These are phyloP conservation scores for Calocera cornea DNA, from an alignment of 768 basidiomycete species.

Conservation along the genomic window DNA sequence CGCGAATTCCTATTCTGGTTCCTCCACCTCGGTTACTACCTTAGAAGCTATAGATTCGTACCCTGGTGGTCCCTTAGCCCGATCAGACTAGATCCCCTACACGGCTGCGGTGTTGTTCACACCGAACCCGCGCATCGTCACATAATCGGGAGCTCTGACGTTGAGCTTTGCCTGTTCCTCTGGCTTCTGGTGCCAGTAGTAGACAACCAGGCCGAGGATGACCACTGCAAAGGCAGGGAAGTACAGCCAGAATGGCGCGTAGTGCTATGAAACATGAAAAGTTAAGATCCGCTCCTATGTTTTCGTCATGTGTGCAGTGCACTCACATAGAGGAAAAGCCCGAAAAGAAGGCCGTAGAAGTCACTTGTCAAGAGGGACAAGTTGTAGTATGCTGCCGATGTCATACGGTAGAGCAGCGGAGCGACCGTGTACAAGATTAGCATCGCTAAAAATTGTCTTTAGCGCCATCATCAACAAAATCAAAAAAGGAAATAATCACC, in stretches of 20 bases:
- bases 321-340: slow-evolving; percentile 41
- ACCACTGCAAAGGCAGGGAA: slow-evolving; percentile 66
- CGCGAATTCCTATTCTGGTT: background rate
- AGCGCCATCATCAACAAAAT: background rate
- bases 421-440: slow-evolving; percentile 73
- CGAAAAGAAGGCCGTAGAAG: slow-evolving; percentile 77
- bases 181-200: slow-evolving; percentile 75
- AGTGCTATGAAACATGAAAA: slow-evolving; percentile 39
- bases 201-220: slow-evolving; percentile 57
- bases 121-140: slow-evolving; percentile 21
- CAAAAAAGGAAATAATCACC: slow-evolving; percentile 16
- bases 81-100: background rate
- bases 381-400: slow-evolving; percentile 77
- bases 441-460: slow-evolving; percentile 40
- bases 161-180: slow-evolving; percentile 59
- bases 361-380: slow-evolving; percentile 75
- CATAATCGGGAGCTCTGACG: slow-evolving; percentile 46
- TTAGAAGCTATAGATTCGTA: background rate
- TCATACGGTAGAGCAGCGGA: slow-evolving; percentile 71
- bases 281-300: background rate
- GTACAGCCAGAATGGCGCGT: slow-evolving; percentile 76
- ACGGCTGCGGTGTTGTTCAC: background rate
- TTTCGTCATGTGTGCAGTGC: slow-evolving; percentile 12
- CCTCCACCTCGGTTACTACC: background rate
- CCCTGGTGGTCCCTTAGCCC: background rate